Evolutionary conservation across 495 filamentous ascomycete species (phyloP).

Genomic region (Xylaria intraflava): DNA sequence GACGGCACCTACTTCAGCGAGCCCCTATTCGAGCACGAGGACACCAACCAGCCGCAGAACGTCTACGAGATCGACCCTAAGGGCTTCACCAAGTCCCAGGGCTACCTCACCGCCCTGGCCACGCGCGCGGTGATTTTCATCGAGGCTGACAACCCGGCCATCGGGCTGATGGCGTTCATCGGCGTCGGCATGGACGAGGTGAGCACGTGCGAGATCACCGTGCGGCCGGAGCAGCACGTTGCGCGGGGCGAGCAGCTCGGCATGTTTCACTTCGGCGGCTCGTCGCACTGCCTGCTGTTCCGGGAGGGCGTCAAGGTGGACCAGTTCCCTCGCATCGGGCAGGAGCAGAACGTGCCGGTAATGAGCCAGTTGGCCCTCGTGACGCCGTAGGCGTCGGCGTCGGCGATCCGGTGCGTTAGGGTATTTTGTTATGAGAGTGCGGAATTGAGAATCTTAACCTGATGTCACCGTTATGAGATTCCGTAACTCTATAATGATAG

Average conservation of each 20-base stretch:
- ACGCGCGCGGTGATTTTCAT: slow-evolving; percentile 63
- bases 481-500: no score
- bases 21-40: slow-evolving; percentile 42
- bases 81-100: slow-evolving; percentile 40
- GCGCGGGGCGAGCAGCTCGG: slow-evolving; percentile 61
- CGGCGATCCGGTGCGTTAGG: no score
- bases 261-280: slow-evolving; percentile 72
- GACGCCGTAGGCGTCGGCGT: background rate
- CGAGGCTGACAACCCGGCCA: slow-evolving; percentile 56
- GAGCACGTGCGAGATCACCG: slow-evolving; percentile 59
- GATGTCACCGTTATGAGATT: no score
- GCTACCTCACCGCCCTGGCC: slow-evolving; percentile 52
- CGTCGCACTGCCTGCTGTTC: slow-evolving; percentile 58
- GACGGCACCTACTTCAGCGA: slow-evolving; percentile 67
- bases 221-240: slow-evolving; percentile 53
- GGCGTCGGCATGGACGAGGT: slow-evolving; percentile 68
- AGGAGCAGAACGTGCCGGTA: slow-evolving; percentile 52
- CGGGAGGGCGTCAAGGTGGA: slow-evolving; percentile 33
- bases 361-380: slow-evolving; percentile 45
- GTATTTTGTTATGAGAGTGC: no score
- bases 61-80: slow-evolving; percentile 22
- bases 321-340: slow-evolving; percentile 44
- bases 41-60: slow-evolving; percentile 15
- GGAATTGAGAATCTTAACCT: no score
- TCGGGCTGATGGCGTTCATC: slow-evolving; percentile 61